Percentiles rank a stretch among this genome's conserved stretches.
phyloP scores from a whole-genome alignment of 2,329 filamentous ascomycete species.

The Acarospora socialis region DNA sequence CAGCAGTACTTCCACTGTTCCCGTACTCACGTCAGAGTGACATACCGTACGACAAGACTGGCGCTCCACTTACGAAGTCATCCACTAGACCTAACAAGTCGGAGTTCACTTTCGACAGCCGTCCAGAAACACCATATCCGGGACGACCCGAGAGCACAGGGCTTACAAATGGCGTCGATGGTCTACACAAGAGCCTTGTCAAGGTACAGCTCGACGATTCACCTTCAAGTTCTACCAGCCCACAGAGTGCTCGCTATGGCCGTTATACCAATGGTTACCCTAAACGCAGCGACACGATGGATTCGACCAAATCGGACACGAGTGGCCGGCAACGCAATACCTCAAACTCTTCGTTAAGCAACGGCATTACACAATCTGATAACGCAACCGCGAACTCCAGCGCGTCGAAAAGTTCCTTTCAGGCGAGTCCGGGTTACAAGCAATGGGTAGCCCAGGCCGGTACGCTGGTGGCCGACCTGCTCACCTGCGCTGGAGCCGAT shows the following conservation, averaged over 20 bases:
- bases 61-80: constrained; percentile 69
- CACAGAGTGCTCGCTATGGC: constrained; percentile 27
- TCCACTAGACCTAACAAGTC: constrained; percentile 37
- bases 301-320: constrained; percentile 7
- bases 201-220: constrained; percentile 49
- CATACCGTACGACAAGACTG: constrained; percentile 89
- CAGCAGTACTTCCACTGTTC: constrained; percentile 86
- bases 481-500: constrained; percentile 90
- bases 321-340: constrained; percentile 10
- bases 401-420: constrained; percentile 47
- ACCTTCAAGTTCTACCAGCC: constrained; percentile 28
- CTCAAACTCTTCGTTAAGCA: constrained; percentile 15
- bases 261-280: constrained; percentile 25
- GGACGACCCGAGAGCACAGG: constrained; percentile 53
- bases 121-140: constrained; percentile 70
- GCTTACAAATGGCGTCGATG: constrained; percentile 52
- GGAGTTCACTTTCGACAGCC: constrained; percentile 80
- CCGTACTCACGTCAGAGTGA: constrained; percentile 95
- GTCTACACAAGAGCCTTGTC: constrained; percentile 57
- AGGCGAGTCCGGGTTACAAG: constrained; percentile 85
- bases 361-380: constrained; percentile 41
- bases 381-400: constrained; percentile 41
- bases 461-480: constrained; percentile 81
- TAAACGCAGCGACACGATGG: constrained; percentile 24
- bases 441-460: constrained; percentile 98